Conservation (phyloP, 768 basidiomycete species). For the Paxillus rubicundulus region DNA sequence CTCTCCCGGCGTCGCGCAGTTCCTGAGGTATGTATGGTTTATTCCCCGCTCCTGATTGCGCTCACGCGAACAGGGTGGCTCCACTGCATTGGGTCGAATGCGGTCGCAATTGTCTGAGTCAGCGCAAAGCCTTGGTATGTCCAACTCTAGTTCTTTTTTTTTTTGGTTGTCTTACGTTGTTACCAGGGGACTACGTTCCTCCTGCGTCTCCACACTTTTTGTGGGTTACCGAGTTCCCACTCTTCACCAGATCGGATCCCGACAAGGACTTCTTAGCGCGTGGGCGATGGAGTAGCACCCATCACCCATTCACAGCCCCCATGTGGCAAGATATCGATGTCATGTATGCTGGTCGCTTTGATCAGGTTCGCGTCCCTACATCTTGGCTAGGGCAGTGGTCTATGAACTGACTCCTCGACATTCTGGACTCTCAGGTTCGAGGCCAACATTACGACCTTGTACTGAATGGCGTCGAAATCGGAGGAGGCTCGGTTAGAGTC, state of each 20-base stretch:
- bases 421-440: conserved; percentile 57
- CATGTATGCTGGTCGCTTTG: conserved; percentile 68
- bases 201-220: conserved; percentile 73
- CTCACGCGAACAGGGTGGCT: conserved; percentile 66
- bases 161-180: conserved; percentile 10
- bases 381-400: background rate
- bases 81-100: conserved; percentile 73
- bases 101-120: conserved; percentile 64
- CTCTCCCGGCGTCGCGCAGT: conserved; percentile 48
- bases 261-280: conserved; percentile 86
- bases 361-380: conserved; percentile 40
- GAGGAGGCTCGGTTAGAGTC: conserved; percentile 89
- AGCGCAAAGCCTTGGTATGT: conserved; percentile 62
- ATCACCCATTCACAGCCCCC: conserved; percentile 96
- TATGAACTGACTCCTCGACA: conserved; percentile 2
- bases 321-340: conserved; percentile 85
- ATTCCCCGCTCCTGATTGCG: conserved; percentile 2
- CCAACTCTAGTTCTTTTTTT: conserved; percentile 8
- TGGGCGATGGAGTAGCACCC: conserved; percentile 89
- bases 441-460: conserved; percentile 98
- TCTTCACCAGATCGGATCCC: conserved; percentile 81
- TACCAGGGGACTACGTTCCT: conserved; percentile 54
- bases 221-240: conserved; percentile 95
- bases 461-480: conserved; percentile 90
- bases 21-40: conserved; percentile 46